These are phyloP conservation scores for Parasarocladium wereldwijsianum DNA, from an alignment of 2,329 filamentous ascomycete species.

Conservation along the genomic window DNA sequence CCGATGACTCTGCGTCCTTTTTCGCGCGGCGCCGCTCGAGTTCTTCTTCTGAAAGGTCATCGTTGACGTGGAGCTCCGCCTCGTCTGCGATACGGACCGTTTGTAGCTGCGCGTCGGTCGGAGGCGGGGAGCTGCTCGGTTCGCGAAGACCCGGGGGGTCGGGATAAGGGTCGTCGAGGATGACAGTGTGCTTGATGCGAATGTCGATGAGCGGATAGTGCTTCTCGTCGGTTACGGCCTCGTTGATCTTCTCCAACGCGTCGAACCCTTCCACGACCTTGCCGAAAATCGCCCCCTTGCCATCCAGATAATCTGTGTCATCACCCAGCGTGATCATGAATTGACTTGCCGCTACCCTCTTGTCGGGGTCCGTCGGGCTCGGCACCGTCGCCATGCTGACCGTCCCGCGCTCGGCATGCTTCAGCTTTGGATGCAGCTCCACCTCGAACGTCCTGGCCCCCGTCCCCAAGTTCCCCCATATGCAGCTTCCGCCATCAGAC, in stretches of 20 bases:
- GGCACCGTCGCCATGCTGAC: constrained; percentile 96
- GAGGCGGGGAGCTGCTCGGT: constrained; percentile 65
- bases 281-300: constrained; percentile 88
- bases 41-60: constrained; percentile 59
- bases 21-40: constrained; percentile 69
- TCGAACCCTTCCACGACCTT: constrained; percentile 95
- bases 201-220: constrained; percentile 88
- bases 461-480: constrained; percentile 67
- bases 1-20: constrained; percentile 83
- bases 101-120: constrained; percentile 71
- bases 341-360: constrained; percentile 73
- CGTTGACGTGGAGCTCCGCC: constrained; percentile 62
- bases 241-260: constrained; percentile 83
- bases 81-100: constrained; percentile 88
- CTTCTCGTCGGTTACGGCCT: constrained; percentile 71
- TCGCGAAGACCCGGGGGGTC: constrained; percentile 66
- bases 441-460: constrained; percentile 66
- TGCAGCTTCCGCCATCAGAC: constrained; percentile 83
- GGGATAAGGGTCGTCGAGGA: constrained; percentile 83
- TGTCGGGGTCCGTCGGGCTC: constrained; percentile 60
- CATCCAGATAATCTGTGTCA: constrained; percentile 78
- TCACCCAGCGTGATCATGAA: constrained; percentile 89
- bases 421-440: constrained; percentile 75
- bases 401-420: constrained; percentile 77
- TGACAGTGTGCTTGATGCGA: constrained; percentile 78